A percentile compares a stretch with the other conserved stretches of the same genome.
These are phyloP conservation scores for Corchorus olitorius DNA, from an alignment of 345 rosid genomes.

Conservation along the genomic window DNA sequence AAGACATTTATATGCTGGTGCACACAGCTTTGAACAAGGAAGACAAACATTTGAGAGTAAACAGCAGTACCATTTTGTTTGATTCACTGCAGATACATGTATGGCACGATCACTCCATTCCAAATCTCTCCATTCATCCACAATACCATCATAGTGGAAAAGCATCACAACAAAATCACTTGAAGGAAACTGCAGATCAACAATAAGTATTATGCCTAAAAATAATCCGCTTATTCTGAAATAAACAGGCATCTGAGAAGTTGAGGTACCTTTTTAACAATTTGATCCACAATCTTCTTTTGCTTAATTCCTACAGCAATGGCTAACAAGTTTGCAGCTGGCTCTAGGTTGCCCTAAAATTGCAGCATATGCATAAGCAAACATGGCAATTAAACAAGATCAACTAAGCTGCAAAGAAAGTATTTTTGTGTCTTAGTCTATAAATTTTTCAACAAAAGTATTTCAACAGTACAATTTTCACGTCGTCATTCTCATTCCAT, in stretches of 20 bases:
- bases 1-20: background rate
- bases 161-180: slow-evolving; percentile 73
- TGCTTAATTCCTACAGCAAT: slow-evolving; percentile 81
- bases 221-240: background rate
- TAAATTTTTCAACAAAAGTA: background rate
- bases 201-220: slow-evolving; percentile 12
- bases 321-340: slow-evolving; percentile 55
- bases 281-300: slow-evolving; percentile 62
- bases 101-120: slow-evolving; percentile 63
- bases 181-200: slow-evolving; percentile 56
- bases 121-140: slow-evolving; percentile 72
- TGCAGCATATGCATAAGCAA: background rate
- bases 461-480: slow-evolving; percentile 35
- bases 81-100: slow-evolving; percentile 76
- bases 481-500: slow-evolving; percentile 39
- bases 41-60: slow-evolving; percentile 7
- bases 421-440: background rate
- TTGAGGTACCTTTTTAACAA: slow-evolving; percentile 59
- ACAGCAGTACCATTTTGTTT: slow-evolving; percentile 75
- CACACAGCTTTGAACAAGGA: background rate
- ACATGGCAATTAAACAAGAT: slow-evolving; percentile 8
- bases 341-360: slow-evolving; percentile 42
- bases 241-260: slow-evolving; percentile 7
- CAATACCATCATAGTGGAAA: slow-evolving; percentile 87
- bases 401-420: background rate